Base-by-base conservation (phyloP, 108 stramenopile genomes). In the Conticribra weissflogii region DNA sequence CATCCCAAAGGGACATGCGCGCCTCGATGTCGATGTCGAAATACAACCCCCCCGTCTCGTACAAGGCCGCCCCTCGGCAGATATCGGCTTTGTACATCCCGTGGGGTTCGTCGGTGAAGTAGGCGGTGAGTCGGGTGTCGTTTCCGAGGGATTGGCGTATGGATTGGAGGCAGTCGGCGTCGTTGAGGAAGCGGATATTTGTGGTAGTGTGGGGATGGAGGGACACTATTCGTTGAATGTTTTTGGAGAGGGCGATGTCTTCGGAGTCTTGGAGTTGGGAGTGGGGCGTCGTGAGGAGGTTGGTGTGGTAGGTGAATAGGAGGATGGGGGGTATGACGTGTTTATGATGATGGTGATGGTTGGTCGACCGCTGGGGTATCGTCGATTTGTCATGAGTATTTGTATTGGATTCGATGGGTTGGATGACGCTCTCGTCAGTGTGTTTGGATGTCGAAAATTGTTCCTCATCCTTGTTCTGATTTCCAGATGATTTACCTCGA, bases 11-110 rank as follows among this genome's bases (percentile, higher is more conserved):
- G 32, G 85, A 54, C 64, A 78, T 84, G 12, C 78, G 49, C 12
- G 88, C 85, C 17, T 88, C 86, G 19, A 94, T 67, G 66, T 94
- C 92, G 41, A 89, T 87, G 73, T 94, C 92, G 58, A 94, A 79
- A 62, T 94, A 94, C 30, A 91, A 47, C 2, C 92, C 92, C 17
- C 92, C 92, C 28, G 77, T 74, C 71, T 90, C 84, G 30, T 81
- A 89, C 34, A 94, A 63, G 3, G 92, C 92, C 21, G 81, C 82
- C 12, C 89, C 92, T 8, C 92, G 84, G 70, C 92, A 94, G 31
- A 91, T 83, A 50, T 94, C 92, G 0, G 88, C 92, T 66, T 91
- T 89, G 85, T 83, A 89, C 92, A 94, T 94, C 17, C 92, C 92
- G 29, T 74, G 58, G n/a, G 44, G 29, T 78, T 91, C 90, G 5